phyloP scores from a whole-genome alignment of 257 asterid genomes.

The Lantana camara region DNA sequence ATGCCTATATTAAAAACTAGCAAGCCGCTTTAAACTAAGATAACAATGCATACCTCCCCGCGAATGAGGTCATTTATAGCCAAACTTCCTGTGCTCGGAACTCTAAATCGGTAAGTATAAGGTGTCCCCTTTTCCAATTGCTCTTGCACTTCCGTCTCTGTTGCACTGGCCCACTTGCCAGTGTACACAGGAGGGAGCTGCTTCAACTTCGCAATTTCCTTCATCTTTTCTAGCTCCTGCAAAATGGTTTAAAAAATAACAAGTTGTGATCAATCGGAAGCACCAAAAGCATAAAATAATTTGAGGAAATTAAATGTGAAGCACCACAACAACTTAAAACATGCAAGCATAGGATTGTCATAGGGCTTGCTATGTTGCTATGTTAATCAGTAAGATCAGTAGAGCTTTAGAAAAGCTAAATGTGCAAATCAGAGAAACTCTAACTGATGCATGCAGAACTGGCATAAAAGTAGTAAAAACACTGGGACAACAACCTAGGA shows the following conservation, averaged over 20 bases:
- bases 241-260: conserved; percentile 18
- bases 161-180: conserved; percentile 91
- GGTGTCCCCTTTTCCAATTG: conserved; percentile 85
- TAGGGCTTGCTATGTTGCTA: not conserved
- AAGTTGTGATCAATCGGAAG: conserved; percentile 10
- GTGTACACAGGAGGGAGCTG: conserved; percentile 88
- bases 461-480: conserved; percentile 1
- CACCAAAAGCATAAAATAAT: not conserved
- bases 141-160: conserved; percentile 63
- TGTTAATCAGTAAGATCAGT: not conserved
- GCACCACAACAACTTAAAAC: not conserved
- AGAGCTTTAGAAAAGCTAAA: not conserved
- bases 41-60: conserved; percentile 65
- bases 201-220: conserved; percentile 83
- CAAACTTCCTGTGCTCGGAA: conserved; percentile 80
- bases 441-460: not conserved
- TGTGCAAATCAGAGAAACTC: not conserved
- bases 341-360: conserved; percentile 1
- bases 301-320: not conserved
- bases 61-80: conserved; percentile 87
- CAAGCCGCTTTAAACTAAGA: conserved; percentile 39
- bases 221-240: conserved; percentile 90
- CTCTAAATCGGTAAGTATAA: conserved; percentile 84
- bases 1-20: too few relatives aligned
- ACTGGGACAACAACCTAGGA: not conserved